Base-by-base conservation (phyloP, 768 basidiomycete species). In the Pleurotus sapidus region DNA sequence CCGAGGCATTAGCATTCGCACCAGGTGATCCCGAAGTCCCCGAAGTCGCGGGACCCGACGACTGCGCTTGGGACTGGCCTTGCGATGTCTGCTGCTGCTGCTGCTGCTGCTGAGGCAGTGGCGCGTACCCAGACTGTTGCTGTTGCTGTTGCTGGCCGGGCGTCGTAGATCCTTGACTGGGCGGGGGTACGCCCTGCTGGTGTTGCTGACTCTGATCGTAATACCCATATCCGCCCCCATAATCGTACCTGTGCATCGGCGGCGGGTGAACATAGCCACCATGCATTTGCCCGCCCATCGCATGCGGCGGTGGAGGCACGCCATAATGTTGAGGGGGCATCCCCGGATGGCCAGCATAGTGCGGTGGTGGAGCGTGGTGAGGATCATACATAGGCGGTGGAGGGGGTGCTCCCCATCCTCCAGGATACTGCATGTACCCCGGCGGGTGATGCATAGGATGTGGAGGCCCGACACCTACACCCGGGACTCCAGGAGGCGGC, bases 121-220 rank as follows among this genome's bases (percentile, higher is more conserved):
- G 27, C 37, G 51, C 18, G 39, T 37, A 24, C 17, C 37, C n/a
- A 17, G 43, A 18, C 23, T 5, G 43, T 56, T 46, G 55, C 3
- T 54, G 51, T 54, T 34, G 24, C 51, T 54, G 51, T 15, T 54
- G 51, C 47, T 11, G 30, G 9, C 30, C 30, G 30, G 30, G 30
- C 9, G 30, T 34, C 30, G 30, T 34, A 3, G 30, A 34, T 48
- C 54, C 54, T n/a, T 15, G 20, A 15, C 14, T 20, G 3, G 59
- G 56, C 6, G 59, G 49, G 7, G 46, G 56, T 8, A 45, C 46
- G n/a, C 17, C 62, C 4, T 59, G 65, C 38, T 63, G 66, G 40
- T 61, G 65, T 23, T 51, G 62, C 17, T 62, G 69, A 15, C 61
- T 66, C 12, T 49, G 65, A 34, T 63, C 62, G 27, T 63, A 63